Evolutionary conservation across 495 filamentous ascomycete species (phyloP).

Genomic region (Aspergillus incahuasiensis): DNA sequence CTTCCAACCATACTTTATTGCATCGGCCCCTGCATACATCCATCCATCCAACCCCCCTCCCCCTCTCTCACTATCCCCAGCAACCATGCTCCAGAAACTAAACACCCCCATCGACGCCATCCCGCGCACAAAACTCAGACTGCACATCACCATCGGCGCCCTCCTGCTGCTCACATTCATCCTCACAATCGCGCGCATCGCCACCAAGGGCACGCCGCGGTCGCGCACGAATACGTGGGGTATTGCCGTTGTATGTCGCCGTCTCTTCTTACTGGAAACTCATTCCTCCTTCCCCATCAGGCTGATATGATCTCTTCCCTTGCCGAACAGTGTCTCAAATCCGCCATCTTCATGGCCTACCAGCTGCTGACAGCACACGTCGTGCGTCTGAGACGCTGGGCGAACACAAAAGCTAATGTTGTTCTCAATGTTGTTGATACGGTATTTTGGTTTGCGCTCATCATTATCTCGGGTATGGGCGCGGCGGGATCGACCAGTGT

Average conservation of each 20-base stretch:
- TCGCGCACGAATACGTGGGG: constrained; percentile 25
- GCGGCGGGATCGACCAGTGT: constrained; percentile 7
- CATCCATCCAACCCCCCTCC: not conserved
- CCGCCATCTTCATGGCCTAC: constrained; percentile 30
- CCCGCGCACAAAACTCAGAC: constrained; percentile 8
- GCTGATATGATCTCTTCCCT: too few species aligned
- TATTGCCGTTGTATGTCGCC: constrained; percentile 21
- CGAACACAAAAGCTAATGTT: constrained; percentile 26
- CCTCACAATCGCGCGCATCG: constrained; percentile 20
- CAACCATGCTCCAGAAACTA: not conserved
- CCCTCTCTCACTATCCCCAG: not conserved
- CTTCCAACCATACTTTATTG: too few species aligned
- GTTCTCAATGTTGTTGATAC: constrained; percentile 29
- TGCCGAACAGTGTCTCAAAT: constrained; percentile 34
- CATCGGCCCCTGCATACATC: too few species aligned
- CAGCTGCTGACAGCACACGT: constrained; percentile 26
- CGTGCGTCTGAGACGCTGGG: constrained; percentile 25
- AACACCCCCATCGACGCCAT: not conserved
- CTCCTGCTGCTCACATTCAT: constrained; percentile 19
- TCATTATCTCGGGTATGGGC: constrained; percentile 21
- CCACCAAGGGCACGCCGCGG: constrained; percentile 19
- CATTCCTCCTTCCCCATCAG: not conserved
- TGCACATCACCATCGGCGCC: constrained; percentile 20
- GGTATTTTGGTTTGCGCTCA: constrained; percentile 32
- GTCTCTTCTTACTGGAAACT: too few species aligned